A percentile compares a stretch with the other conserved stretches of the same genome.
These are phyloP conservation scores for Betula pendula DNA, from an alignment of 306 rosid genomes.

Conservation along the genomic window DNA sequence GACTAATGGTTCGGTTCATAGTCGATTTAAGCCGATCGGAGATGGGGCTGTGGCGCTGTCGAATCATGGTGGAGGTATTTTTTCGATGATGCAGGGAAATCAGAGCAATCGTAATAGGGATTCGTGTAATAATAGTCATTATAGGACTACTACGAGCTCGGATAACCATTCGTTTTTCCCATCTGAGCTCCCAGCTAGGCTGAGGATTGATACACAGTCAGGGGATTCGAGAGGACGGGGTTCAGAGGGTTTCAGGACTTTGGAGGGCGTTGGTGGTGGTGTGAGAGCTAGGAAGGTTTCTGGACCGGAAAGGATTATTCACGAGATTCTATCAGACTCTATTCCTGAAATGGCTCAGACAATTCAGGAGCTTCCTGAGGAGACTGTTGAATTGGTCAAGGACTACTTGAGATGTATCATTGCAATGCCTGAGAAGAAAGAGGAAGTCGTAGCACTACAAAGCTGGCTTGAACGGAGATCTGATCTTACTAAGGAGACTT, in stretches of 20 bases:
- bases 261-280: conserved; percentile 57
- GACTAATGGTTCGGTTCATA: conserved; percentile 96
- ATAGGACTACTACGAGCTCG: conserved; percentile 70
- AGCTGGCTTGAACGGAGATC: conserved; percentile 69
- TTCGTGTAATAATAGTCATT: conserved; percentile 46
- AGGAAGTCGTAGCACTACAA: conserved; percentile 71
- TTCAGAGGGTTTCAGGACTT: conserved; percentile 65
- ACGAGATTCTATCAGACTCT: conserved; percentile 65
- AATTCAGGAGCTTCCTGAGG: conserved; percentile 75
- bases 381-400: conserved; percentile 47
- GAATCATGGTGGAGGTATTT: conserved; percentile 65
- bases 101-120: conserved; percentile 32
- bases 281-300: conserved; percentile 52
- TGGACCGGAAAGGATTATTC: conserved; percentile 69
- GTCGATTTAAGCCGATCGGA: conserved; percentile 96
- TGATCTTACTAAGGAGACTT: conserved; percentile 76
- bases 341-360: conserved; percentile 49
- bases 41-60: conserved; percentile 67
- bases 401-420: conserved; percentile 74
- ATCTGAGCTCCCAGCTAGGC: conserved; percentile 89
- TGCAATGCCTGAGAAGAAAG: conserved; percentile 66
- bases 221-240: conserved; percentile 85
- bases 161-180: conserved; percentile 85
- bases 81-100: conserved; percentile 63
- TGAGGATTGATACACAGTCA: conserved; percentile 58